Conservation (phyloP, 2,329 filamentous ascomycete species). For the Penicillium sp. region DNA sequence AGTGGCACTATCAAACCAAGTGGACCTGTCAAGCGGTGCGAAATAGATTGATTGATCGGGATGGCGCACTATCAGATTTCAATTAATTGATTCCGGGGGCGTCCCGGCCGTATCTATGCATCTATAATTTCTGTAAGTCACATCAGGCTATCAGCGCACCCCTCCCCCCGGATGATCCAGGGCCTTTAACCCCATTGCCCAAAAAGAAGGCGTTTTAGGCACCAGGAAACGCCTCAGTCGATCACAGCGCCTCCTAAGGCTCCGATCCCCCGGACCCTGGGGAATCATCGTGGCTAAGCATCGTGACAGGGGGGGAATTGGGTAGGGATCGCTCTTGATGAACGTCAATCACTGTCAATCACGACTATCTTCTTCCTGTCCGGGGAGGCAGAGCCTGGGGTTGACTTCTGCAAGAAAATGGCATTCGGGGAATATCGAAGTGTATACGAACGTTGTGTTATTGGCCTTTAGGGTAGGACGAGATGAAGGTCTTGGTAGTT, state of each 20-base stretch:
- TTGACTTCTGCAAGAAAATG: conserved; percentile 15
- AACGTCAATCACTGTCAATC: conserved; percentile 28
- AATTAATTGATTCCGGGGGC: background rate
- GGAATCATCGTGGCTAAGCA: conserved; percentile 22
- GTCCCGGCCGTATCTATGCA: background rate
- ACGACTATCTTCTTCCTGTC: conserved; percentile 24
- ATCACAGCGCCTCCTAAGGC: conserved; percentile 10
- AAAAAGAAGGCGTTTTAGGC: background rate
- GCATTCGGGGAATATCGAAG: background rate
- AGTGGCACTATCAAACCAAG: background rate
- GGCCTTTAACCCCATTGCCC: background rate
- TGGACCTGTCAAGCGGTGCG: background rate
- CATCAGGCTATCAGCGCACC: too few species aligned
- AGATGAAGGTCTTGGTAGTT: background rate
- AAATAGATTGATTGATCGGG: conserved; percentile 3
- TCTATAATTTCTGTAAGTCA: too few species aligned
- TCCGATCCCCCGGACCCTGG: conserved; percentile 13
- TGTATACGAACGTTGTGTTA: background rate
- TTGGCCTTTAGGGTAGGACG: background rate
- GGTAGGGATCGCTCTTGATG: conserved; percentile 27
- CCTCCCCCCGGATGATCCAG: too few species aligned
- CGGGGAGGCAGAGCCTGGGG: conserved; percentile 5
- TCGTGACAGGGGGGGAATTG: conserved; percentile 21
- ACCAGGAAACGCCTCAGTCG: conserved; percentile 10
- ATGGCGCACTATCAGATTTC: conserved; percentile 2